Evolutionary conservation across 176 grass and related monocot genomes (phyloP), one percentile per base, ranked within the genome.

Genomic region (Olyra latifolia): DNA sequence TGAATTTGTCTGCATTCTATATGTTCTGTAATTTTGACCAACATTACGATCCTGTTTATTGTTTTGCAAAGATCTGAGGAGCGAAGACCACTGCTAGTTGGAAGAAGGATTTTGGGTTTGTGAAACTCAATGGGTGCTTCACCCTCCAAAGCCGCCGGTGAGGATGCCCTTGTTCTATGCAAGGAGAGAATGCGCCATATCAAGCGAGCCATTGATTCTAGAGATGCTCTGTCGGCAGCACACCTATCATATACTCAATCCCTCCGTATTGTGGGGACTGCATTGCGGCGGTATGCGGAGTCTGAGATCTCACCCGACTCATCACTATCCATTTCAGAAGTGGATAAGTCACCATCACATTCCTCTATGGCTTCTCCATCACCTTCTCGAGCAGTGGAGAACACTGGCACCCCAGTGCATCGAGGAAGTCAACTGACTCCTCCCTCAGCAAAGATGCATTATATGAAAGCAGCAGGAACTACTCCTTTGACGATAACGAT

Each of bases 351-450:
- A 8, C 95, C 93, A 17, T 89, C 88, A 0, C 96, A 93, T 73
- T 99, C 93, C 59, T 99, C 96, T 50, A 86, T 87, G 79, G 92
- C 92, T 39, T 94, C 91, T 19, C 88, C 96, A 1, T 99, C 96
- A 1, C 96, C 96, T 79, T 89, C 93, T 6, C 83, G 62, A 50
- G 90, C 69, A 39, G 82, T 41, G 19, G 89, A 94, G 15, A 86
- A 25, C 68, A 16, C 19, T 35, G 78, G 68, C 44, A 87, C 89
- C 25, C 81, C 80, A 2, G 45, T 69, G 27, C 75, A 78, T 27
- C 62, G 66, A 35, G 66, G 27, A 52, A 89, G 86, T 64, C 92
- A 87, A 58, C 79, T 85, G 43, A 74, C 87, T 58, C 79, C 82
- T 45, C 71, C 79, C 8, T 39, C 69, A n/a, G 38, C 82, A 60